phyloP scores from a whole-genome alignment of 108 stramenopile genomes.

The Skeletonema potamos region DNA sequence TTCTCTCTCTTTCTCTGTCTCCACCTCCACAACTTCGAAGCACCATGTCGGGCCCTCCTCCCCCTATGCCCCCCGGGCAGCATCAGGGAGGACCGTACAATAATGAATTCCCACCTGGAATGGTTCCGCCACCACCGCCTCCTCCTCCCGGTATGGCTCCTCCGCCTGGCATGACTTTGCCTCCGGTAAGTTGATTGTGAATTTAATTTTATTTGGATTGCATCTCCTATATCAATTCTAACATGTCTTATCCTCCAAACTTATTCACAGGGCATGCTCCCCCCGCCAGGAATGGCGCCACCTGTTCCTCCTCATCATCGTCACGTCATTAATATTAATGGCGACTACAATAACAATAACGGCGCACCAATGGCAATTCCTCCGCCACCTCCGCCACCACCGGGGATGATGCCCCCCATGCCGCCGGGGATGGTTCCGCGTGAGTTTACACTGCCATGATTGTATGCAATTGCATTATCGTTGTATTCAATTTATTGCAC shows the following conservation, averaged over 20 bases:
- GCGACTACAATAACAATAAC: not conserved
- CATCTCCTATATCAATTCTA: not conserved
- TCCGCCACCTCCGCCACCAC: slow-evolving; percentile 29
- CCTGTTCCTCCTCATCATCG: not conserved
- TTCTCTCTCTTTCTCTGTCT: no score
- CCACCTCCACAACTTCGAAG: not conserved
- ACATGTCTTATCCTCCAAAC: not conserved
- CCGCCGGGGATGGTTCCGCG: slow-evolving; percentile 31
- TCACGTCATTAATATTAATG: slow-evolving; percentile 6
- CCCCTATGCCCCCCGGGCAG: slow-evolving; percentile 10
- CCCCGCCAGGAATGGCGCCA: slow-evolving; percentile 47
- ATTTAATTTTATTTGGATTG: not conserved
- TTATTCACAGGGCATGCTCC: slow-evolving; percentile 10
- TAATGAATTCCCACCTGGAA: slow-evolving; percentile 26
- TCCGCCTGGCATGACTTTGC: slow-evolving; percentile 26
- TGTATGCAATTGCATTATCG: not conserved
- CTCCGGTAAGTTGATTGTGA: not conserved
- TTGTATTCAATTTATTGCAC: not conserved
- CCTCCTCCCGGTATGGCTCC: slow-evolving; percentile 49
- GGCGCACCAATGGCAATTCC: slow-evolving; percentile 8
- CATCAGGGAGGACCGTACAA: slow-evolving; percentile 11
- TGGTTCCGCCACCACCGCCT: slow-evolving; percentile 22
- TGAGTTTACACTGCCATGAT: not conserved
- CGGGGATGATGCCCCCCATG: slow-evolving; percentile 49
- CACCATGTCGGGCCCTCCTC: not conserved